Evolutionary conservation across 2,329 filamentous ascomycete species (phyloP).

Genomic region (Mycosphaerella sp.): DNA sequence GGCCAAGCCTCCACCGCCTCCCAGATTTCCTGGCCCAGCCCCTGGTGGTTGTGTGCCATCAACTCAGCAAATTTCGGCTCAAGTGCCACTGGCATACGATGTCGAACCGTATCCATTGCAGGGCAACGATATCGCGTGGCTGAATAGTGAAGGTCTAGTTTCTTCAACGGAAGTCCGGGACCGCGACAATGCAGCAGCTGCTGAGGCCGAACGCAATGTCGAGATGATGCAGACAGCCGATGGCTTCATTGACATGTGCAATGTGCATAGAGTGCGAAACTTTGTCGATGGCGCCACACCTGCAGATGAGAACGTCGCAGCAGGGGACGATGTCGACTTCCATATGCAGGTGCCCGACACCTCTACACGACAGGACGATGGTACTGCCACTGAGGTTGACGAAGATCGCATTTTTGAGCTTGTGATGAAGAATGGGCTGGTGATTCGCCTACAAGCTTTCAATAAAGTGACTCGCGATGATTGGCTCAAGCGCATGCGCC

Average conservation of each 20-base stretch:
- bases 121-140: conserved; percentile 53
- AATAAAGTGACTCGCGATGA: conserved; percentile 52
- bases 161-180: conserved; percentile 41
- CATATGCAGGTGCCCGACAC: conserved; percentile 34
- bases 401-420: conserved; percentile 57
- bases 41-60: conserved; percentile 46
- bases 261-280: conserved; percentile 53
- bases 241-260: conserved; percentile 57
- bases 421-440: conserved; percentile 54
- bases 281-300: conserved; percentile 47
- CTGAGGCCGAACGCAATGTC: conserved; percentile 53
- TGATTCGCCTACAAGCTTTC: conserved; percentile 54
- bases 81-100: conserved; percentile 56
- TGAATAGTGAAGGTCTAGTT: conserved; percentile 37
- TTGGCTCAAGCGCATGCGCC: conserved; percentile 55
- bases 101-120: conserved; percentile 55
- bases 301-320: conserved; percentile 49
- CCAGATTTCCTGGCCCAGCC: conserved; percentile 43
- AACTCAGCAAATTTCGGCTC: conserved; percentile 49
- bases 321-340: conserved; percentile 53
- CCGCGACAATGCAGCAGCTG: conserved; percentile 54
- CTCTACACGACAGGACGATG: conserved; percentile 42
- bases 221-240: conserved; percentile 56
- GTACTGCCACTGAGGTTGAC: conserved; percentile 48
- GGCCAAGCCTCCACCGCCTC: conserved; percentile 52